Evolutionary conservation across 306 rosid species (phyloP).

Genomic region (Argentina anserina): DNA sequence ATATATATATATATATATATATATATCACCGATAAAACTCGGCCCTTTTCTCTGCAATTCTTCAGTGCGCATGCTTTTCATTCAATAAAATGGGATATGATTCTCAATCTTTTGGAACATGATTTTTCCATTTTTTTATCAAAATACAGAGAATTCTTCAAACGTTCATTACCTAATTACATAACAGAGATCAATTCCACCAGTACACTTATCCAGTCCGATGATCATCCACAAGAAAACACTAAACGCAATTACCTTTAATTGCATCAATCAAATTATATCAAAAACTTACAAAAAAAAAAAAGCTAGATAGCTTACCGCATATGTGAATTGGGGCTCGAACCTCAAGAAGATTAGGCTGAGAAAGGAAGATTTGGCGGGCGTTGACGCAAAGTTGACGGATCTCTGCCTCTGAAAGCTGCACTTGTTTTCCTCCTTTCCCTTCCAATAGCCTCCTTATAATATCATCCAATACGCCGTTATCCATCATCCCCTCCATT

Average conservation of each 20-base stretch:
- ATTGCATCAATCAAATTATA: background rate
- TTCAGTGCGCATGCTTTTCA: too few species aligned
- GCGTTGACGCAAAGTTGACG: conserved; percentile 98
- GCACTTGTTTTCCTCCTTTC: conserved; percentile 83
- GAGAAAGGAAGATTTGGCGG: conserved; percentile 83
- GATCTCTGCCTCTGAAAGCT: conserved; percentile 94
- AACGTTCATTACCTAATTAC: conserved; percentile 1
- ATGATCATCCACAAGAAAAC: conserved; percentile 6
- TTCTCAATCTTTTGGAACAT: background rate
- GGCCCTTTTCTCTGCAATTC: background rate
- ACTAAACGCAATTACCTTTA: background rate
- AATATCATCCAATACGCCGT: conserved; percentile 62
- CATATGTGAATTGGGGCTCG: conserved; percentile 76
- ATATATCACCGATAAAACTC: background rate
- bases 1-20: background rate
- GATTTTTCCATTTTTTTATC: background rate
- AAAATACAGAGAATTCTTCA: background rate
- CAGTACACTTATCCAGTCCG: background rate
- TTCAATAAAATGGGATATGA: background rate
- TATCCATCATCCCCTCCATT: conserved; percentile 86
- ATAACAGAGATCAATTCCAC: background rate
- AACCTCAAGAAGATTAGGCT: conserved; percentile 73
- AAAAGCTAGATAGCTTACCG: conserved; percentile 41
- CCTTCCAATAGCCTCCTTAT: conserved; percentile 84
- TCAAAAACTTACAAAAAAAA: background rate